Conservation (phyloP, 495 filamentous ascomycete genomes). For the Immersiella caudata region DNA sequence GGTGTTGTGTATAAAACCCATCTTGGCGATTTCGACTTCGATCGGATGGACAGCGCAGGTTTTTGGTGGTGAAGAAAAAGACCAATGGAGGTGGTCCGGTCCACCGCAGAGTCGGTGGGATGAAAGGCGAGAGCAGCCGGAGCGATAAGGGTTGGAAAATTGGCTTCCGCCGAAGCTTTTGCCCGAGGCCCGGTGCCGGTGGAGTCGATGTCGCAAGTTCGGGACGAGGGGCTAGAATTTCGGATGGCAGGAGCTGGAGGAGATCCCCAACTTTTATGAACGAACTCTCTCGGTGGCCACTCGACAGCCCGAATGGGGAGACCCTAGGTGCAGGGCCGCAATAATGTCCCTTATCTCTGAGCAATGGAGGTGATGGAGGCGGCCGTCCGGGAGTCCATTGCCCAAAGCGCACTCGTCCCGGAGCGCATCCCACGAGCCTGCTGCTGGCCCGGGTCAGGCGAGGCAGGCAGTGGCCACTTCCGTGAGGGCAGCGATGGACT, state of each 20-base stretch:
- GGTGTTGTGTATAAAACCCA: conserved; percentile 54
- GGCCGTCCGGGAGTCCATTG: conserved; percentile 9
- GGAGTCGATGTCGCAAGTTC: conserved; percentile 1
- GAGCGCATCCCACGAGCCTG: conserved; percentile 7
- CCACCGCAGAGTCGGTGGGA: not conserved
- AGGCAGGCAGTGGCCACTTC: conserved; percentile 14
- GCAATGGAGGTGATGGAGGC: conserved; percentile 26
- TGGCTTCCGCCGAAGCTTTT: conserved; percentile 14
- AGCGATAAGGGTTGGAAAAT: conserved; percentile 8
- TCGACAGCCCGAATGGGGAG: not conserved
- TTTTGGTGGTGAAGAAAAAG: not conserved
- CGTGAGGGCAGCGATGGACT: conserved; percentile 17
- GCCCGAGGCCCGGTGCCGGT: conserved; percentile 11
- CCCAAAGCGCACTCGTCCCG: conserved; percentile 16
- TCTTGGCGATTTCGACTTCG: conserved; percentile 27
- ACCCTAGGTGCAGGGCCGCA: conserved; percentile 13
- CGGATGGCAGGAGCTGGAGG: conserved; percentile 18
- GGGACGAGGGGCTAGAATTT: conserved; percentile 13
- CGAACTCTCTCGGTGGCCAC: not conserved
- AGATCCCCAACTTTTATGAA: conserved; percentile 26
- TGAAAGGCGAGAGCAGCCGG: conserved; percentile 1
- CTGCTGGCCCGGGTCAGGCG: conserved; percentile 11
- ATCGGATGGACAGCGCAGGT: not conserved
- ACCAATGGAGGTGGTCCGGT: not conserved
- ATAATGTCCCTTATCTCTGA: conserved; percentile 39